phyloP scores from a whole-genome alignment of 257 asterid genomes.

The Jacaranda copaia region DNA sequence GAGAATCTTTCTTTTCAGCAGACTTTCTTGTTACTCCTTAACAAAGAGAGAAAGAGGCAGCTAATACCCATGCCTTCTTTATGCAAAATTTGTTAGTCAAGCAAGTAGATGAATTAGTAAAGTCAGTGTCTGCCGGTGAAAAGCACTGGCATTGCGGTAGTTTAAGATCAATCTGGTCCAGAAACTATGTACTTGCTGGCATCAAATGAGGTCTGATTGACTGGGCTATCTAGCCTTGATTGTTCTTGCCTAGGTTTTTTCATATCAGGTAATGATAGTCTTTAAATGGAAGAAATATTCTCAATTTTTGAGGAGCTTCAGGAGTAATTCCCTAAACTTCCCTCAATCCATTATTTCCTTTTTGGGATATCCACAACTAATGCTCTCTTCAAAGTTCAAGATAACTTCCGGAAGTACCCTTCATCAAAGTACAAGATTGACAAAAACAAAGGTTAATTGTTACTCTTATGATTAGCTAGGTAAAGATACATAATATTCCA shows the following conservation, averaged over 20 bases:
- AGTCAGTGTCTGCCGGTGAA: not conserved
- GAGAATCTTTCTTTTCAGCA: no score
- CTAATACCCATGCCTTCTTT: no score
- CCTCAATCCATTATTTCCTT: not conserved
- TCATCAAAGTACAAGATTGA: not conserved
- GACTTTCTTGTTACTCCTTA: no score
- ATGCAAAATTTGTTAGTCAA: no score
- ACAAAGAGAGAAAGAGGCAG: no score
- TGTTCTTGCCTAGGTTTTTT: not conserved
- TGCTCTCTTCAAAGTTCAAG: not conserved
- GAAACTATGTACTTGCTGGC: slow-evolving; percentile 3
- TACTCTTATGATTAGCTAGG: not conserved
- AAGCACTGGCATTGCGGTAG: slow-evolving; percentile 6
- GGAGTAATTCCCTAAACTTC: not conserved
- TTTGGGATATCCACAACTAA: slow-evolving; percentile 7
- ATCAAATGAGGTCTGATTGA: slow-evolving; percentile 3
- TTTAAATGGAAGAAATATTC: not conserved
- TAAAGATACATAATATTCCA: slow-evolving; percentile 18
- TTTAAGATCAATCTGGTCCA: not conserved
- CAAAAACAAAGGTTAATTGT: not conserved
- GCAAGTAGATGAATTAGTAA: no score
- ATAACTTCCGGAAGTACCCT: not conserved
- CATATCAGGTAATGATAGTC: slow-evolving; percentile 13
- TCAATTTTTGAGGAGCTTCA: no score
- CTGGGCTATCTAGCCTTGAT: not conserved